Base-by-base conservation (phyloP, 73 alveolate genomes). In the Paramecium octaurelia region DNA sequence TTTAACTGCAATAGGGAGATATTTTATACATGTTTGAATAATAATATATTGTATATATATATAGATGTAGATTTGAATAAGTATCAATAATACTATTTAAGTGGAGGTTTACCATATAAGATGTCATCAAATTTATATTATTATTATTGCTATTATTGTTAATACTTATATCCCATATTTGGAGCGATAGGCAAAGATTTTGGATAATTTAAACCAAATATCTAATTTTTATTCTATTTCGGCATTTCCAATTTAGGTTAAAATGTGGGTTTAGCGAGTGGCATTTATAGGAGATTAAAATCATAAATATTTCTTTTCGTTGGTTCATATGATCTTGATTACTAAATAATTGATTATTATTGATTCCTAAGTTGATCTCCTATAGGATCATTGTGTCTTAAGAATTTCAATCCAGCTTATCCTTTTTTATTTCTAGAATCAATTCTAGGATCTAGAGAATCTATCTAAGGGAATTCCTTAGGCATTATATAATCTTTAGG, bases 341-440 rank as follows among this genome's bases (percentile, higher is more conserved):
- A 38, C 7, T 73, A 18, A 35, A 73, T 73, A 20, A 40, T 35
- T 8, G n/a, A 29, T 36, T 36, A 36, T 31, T 43, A 31, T 40
- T 46, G 48, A 80, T 80, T 80, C 7, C 57, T 80, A 6, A 44
- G 31, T 48, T 80, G 10, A 10, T 80, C 91, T 20, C 76, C 91
- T 2, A 80, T 21, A n/a, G 91, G 91, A 44, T 80, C 91, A 43
- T 80, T 80, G 23, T 80, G 57, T 16, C 57, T 80, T 48, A 80
- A 80, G n/a, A 80, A 80, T 43, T 80, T 80, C 12, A 48, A 42
- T 20, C 57, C 46, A 0, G 43, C 73, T n/a, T 46, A 40, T 5
- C 57, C 50, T 20, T 80, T 80, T 24, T 42, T 24, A 31, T 80
- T 80, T 46, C 73, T 42, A 42, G 91, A 80, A 4, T 80, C 91